Evolutionary conservation across 1,284 basidiomycete species (phyloP).

Genomic region (Puccinia horiana): DNA sequence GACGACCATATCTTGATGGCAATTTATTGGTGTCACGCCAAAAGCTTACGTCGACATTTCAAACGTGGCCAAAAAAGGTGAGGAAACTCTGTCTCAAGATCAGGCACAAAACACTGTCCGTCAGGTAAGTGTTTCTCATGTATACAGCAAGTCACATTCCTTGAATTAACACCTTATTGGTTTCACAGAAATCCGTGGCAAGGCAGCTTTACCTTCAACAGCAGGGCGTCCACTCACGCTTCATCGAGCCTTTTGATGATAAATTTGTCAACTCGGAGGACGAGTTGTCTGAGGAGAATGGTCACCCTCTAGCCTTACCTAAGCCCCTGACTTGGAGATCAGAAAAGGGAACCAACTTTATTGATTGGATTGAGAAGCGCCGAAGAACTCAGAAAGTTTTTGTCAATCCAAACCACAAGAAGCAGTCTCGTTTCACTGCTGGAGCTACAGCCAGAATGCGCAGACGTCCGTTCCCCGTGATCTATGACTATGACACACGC

Average conservation of each 20-base stretch:
- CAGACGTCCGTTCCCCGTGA: not conserved
- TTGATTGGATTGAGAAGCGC: slow-evolving; percentile 36
- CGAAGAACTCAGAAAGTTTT: not conserved
- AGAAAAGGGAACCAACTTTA: slow-evolving; percentile 34
- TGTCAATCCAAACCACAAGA: not conserved
- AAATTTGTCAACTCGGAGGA: slow-evolving; percentile 38
- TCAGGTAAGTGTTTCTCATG: slow-evolving; percentile 29
- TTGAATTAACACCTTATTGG: not conserved
- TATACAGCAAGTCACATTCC: too few relatives aligned
- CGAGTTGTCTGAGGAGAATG: slow-evolving; percentile 20
- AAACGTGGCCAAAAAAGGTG: slow-evolving; percentile 18
- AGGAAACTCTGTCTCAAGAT: slow-evolving; percentile 1
- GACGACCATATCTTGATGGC: slow-evolving; percentile 28
- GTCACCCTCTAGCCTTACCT: not conserved
- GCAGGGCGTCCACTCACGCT: slow-evolving; percentile 22
- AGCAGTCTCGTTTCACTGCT: not conserved
- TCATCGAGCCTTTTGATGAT: slow-evolving; percentile 25
- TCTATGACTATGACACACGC: not conserved
- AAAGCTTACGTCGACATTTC: slow-evolving; percentile 14
- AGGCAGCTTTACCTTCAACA: slow-evolving; percentile 42
- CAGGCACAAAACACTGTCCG: slow-evolving; percentile 26
- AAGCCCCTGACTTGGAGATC: slow-evolving; percentile 30
- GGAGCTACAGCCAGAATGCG: not conserved
- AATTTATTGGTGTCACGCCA: slow-evolving; percentile 30
- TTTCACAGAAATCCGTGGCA: slow-evolving; percentile 32